phyloP scores from a whole-genome alignment of 2,329 filamentous ascomycete species.

The Calonectria montana region DNA sequence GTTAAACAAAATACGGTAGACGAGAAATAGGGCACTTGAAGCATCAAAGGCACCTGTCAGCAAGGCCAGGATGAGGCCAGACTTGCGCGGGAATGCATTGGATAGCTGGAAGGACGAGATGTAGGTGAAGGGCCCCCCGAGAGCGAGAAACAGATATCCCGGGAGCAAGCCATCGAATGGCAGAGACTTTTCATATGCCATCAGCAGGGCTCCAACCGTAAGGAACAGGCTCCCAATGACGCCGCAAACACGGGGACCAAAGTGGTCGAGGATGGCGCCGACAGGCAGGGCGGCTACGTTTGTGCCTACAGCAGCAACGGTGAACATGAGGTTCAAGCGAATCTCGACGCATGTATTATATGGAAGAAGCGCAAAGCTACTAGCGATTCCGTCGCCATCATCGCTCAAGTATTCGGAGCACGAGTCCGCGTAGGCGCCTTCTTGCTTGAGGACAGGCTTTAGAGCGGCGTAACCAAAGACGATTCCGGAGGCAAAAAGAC shows the following conservation, averaged over 20 bases:
- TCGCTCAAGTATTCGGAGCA: slow-evolving; percentile 56
- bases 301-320: slow-evolving; percentile 85
- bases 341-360: slow-evolving; percentile 60
- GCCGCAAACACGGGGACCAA: slow-evolving; percentile 81
- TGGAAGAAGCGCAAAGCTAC: slow-evolving; percentile 33
- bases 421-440: slow-evolving; percentile 75
- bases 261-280: slow-evolving; percentile 85
- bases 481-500: slow-evolving; percentile 80
- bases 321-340: slow-evolving; percentile 91
- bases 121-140: slow-evolving; percentile 85
- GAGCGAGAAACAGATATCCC: slow-evolving; percentile 80
- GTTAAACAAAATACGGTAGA: slow-evolving; percentile 79
- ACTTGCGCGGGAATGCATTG: slow-evolving; percentile 82
- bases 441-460: slow-evolving; percentile 81
- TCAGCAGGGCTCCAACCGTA: slow-evolving; percentile 74
- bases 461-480: slow-evolving; percentile 89
- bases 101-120: slow-evolving; percentile 87
- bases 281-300: slow-evolving; percentile 89
- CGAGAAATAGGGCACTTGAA: slow-evolving; percentile 80
- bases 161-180: slow-evolving; percentile 78
- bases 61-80: slow-evolving; percentile 82
- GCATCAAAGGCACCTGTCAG: slow-evolving; percentile 87
- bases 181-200: slow-evolving; percentile 71
- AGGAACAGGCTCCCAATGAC: slow-evolving; percentile 77
- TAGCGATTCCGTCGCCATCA: not conserved